Conservation (phyloP, 495 filamentous ascomycete species). For the Cercophora scortea region DNA sequence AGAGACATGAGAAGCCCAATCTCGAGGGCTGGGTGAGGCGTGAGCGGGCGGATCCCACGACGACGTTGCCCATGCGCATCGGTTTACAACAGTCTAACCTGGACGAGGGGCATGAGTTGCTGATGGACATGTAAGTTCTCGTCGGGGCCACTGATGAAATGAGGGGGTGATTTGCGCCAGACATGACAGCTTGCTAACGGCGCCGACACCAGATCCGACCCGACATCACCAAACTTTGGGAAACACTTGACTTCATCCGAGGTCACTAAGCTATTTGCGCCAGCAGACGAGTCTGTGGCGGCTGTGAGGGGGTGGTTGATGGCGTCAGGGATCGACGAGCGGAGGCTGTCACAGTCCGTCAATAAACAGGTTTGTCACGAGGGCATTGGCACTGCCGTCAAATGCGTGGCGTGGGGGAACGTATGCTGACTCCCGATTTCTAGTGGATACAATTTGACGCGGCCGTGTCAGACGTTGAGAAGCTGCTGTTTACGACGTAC, state of each 20-base stretch:
- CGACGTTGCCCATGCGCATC: conserved; percentile 24
- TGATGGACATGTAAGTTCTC: conserved; percentile 24
- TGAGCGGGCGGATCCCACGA: conserved; percentile 16
- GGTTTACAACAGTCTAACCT: conserved; percentile 24
- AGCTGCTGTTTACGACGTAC: conserved; percentile 44
- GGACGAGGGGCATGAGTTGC: conserved; percentile 18
- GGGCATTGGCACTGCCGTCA: not conserved
- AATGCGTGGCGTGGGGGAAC: not conserved
- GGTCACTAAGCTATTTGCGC: conserved; percentile 44
- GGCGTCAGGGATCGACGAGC: conserved; percentile 36
- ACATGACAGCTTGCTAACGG: not conserved
- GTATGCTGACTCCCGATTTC: not conserved
- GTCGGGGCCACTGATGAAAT: not conserved
- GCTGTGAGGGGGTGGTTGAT: conserved; percentile 42
- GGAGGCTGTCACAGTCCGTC: conserved; percentile 11
- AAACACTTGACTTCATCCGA: conserved; percentile 42
- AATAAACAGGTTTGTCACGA: conserved; percentile 16
- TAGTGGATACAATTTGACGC: conserved; percentile 48
- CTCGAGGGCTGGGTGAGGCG: conserved; percentile 23
- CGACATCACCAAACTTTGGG: conserved; percentile 46
- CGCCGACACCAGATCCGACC: conserved; percentile 54
- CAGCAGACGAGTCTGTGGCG: conserved; percentile 31
- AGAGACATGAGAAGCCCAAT: conserved; percentile 7
- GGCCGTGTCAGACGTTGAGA: conserved; percentile 42
- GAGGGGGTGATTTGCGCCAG: not conserved